These are phyloP conservation scores for Chytriomyces sp. DNA, from an alignment of 192 early-diverging fungal genomes.

Conservation along the genomic window DNA sequence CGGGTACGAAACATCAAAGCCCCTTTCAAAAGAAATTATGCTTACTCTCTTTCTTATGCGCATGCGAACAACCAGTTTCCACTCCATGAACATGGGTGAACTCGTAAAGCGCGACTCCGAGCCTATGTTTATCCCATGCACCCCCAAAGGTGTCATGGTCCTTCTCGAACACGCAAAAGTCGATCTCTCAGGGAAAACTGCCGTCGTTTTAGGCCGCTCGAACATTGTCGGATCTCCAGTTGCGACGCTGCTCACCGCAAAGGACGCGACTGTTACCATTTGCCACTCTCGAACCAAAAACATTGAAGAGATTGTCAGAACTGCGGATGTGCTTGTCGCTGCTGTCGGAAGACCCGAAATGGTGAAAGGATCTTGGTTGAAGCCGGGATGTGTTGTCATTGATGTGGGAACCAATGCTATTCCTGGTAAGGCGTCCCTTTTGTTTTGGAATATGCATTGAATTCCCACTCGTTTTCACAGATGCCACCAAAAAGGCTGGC, in stretches of 20 bases:
- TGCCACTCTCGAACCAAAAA: too few species aligned
- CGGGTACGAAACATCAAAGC: too few species aligned
- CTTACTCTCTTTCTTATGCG: too few species aligned
- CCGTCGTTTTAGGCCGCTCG: conserved; percentile 94
- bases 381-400: conserved; percentile 90
- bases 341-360: conserved; percentile 82
- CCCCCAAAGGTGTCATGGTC: conserved; percentile 92
- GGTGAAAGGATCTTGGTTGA: conserved; percentile 94
- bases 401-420: conserved; percentile 97
- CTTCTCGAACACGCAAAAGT: conserved; percentile 72
- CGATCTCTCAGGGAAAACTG: conserved; percentile 78
- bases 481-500: conserved; percentile 87
- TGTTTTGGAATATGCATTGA: not conserved
- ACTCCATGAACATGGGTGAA: conserved; percentile 90
- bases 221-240: conserved; percentile 95
- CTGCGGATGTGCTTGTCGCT: conserved; percentile 89
- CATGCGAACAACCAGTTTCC: too few species aligned
- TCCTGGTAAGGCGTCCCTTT: conserved; percentile 29
- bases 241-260: conserved; percentile 76
- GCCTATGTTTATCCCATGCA: conserved; percentile 93
- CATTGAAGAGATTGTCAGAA: conserved; percentile 74
- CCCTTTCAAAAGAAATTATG: too few species aligned
- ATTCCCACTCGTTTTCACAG: too few species aligned
- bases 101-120: conserved; percentile 79
- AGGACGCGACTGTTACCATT: conserved; percentile 91